Evolutionary conservation across 441 rosid genomes (phyloP), one percentile per base, ranked within the genome.

Genomic region (Corymbia calophylla): DNA sequence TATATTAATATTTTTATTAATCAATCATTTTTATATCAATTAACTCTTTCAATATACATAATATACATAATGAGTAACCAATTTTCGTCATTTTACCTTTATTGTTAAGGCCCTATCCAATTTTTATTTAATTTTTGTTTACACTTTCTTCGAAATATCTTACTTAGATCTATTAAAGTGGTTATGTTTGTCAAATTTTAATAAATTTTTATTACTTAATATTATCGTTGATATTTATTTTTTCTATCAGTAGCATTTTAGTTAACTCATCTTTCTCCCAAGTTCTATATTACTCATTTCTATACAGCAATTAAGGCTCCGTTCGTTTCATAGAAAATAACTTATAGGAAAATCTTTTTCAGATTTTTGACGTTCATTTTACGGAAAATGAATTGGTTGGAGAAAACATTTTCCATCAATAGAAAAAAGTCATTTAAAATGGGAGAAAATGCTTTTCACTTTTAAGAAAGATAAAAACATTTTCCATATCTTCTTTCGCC

Each of bases 231-330:
- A n/a, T 16, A 31, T 8, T 31, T 31, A 1, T 66, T n/a, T 14
- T 64, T 66, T 31, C 23, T 31, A 17, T 66, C 9, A 66, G 5
- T 8, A 8, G 6, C 8, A 66, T 35, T 66, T 31, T 19, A 31
- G 12, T 17, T 66, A 31, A 66, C 1, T 66, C 31, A 31, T 2
- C 39, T 31, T 31, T 31, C 6, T 0, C 39, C 73, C 35, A 66
- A 7, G 2, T 66, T 66, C 21, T 66, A 16, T 66, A 66, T 5
- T 66, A 3, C n/a, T 66, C 73, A 31, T 66, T 66, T 66, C 16
- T 16, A 4, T 64, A 31, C 3, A 31, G 1, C 17, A 31, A 4
- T n/a, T 10, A 58, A 58, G n/a, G n/a, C 6, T 39, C 1, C 1
- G 44, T 39, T 39, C 6, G 1, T 39, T 39, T 39, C 6, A 5